Base-by-base conservation (phyloP, 352 stramenopile species). In the Globisporangium parvum region DNA sequence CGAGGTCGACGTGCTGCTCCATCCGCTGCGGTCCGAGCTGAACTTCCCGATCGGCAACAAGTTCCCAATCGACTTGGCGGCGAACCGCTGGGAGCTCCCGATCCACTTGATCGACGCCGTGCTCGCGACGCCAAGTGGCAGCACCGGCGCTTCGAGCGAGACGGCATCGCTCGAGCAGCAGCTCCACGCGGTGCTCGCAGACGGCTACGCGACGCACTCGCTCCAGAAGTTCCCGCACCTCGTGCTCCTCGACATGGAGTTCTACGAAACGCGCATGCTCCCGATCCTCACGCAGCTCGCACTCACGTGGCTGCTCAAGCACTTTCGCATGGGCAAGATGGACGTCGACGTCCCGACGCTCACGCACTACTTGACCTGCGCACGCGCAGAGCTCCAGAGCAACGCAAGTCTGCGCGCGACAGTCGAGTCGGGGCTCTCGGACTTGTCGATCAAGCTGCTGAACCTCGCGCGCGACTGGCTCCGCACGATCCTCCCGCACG, bases 401-500 rank as follows among this genome's bases (percentile, higher is more conserved):
- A 79, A 91, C 52, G 77, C 88, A 57, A 72, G 73, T 35, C 77
- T 97, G 35, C 76, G 90, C 8, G 74, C 79, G 44, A 75, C 92
- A 47, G 88, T 96, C 31, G 80, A 95, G 44, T 64, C 70, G 0
- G 75, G 73, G 6, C 59, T 95, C 8, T 88, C 75, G 0, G 83
- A 96, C 18, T 75, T 79, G 23, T 92, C 83, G 37, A 97, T 99
- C 71, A 99, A 99, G 68, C 87, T 99, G 67, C 79, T 99, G 15
- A 99, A 99, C 59, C 77, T 99, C 21, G 92, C 91, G 18, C 86
- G 98, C 49, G 95, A 99, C 57, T 98, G 98, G 81, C 79, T 99
- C 23, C 87, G 85, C 17, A 98, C 97, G 24, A 98, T 99, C 60
- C 70, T 99, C 35, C 97, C 97, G n/a, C 97, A 99, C 59, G 85